A percentile compares a stretch with the other conserved stretches of the same genome.
Conservation (phyloP, 2,329 filamentous ascomycete species). For the Zymoseptoria ardabiliae region DNA sequence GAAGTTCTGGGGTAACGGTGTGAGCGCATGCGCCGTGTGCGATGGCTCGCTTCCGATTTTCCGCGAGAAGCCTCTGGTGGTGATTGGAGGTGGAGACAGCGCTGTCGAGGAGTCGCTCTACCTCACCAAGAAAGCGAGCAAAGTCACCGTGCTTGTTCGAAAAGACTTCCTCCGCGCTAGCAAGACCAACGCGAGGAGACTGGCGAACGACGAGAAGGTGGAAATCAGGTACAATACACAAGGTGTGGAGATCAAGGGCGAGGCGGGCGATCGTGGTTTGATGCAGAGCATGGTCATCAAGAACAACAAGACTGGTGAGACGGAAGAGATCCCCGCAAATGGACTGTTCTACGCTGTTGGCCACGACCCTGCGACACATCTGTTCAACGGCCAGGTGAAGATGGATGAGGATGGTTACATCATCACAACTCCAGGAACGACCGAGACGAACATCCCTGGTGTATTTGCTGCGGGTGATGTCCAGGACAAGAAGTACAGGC, state of each 20-base stretch:
- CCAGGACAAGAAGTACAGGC: slow-evolving; percentile 95
- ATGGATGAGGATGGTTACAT: slow-evolving; percentile 89
- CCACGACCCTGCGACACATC: slow-evolving; percentile 83
- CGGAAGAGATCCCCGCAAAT: slow-evolving; percentile 80
- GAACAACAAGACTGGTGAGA: slow-evolving; percentile 65
- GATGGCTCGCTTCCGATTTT: slow-evolving; percentile 97
- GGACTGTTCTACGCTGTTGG: slow-evolving; percentile 97
- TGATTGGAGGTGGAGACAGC: slow-evolving; percentile 94
- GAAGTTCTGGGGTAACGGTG: slow-evolving; percentile 94
- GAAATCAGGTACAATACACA: slow-evolving; percentile 81
- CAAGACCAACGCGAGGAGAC: slow-evolving; percentile 82
- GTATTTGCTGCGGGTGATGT: slow-evolving; percentile 97
- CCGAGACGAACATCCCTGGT: slow-evolving; percentile 78
- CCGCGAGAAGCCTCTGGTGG: slow-evolving; percentile 88
- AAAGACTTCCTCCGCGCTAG: slow-evolving; percentile 79
- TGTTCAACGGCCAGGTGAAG: slow-evolving; percentile 85
- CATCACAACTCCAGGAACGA: slow-evolving; percentile 78
- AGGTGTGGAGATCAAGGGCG: slow-evolving; percentile 76
- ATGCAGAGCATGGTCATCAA: slow-evolving; percentile 85
- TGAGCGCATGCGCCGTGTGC: slow-evolving; percentile 94
- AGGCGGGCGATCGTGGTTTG: slow-evolving; percentile 63
- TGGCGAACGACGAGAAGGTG: slow-evolving; percentile 79
- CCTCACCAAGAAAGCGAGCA: slow-evolving; percentile 92
- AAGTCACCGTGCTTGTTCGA: slow-evolving; percentile 89
- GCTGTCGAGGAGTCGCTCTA: slow-evolving; percentile 97